A percentile compares a stretch with the other conserved stretches of the same genome.
Evolutionary conservation across 2,329 filamentous ascomycete genomes (phyloP).

Genomic region (Fusarium robinianum): DNA sequence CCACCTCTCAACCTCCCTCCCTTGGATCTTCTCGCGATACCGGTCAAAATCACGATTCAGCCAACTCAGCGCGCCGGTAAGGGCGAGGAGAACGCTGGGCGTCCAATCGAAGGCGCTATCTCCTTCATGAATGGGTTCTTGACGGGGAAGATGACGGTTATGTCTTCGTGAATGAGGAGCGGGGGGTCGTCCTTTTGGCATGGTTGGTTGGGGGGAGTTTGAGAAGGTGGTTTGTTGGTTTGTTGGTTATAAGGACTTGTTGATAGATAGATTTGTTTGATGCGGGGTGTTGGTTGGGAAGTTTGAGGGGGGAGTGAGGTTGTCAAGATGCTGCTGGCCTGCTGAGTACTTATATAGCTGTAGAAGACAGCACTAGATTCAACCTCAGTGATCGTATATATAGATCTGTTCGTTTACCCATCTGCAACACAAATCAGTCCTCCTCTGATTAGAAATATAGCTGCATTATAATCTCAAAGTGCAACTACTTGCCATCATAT

Average conservation of each 20-base stretch:
- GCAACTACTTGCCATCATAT: too few relatives aligned
- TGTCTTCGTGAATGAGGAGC: constrained; percentile 15
- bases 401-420: too few relatives aligned
- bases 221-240: neutral
- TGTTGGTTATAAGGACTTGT: neutral
- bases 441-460: too few relatives aligned
- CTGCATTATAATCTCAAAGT: too few relatives aligned
- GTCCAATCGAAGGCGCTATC: constrained; percentile 47
- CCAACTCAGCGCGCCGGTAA: constrained; percentile 42
- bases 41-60: constrained; percentile 46
- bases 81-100: constrained; percentile 45
- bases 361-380: too few relatives aligned
- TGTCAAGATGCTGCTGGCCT: too few relatives aligned
- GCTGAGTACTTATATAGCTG: too few relatives aligned
- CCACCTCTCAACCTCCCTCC: constrained; percentile 3
- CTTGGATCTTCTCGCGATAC: constrained; percentile 16
- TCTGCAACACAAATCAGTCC: too few relatives aligned
- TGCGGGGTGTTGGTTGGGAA: neutral
- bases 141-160: constrained; percentile 30
- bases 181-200: constrained; percentile 25
- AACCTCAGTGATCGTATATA: too few relatives aligned
- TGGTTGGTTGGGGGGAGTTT: constrained; percentile 1
- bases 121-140: constrained; percentile 45
- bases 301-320: too few relatives aligned
- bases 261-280: neutral